Evolutionary conservation across 495 filamentous ascomycete genomes (phyloP), one percentile per base, ranked within the genome.

Genomic region (Neurospora sp.): DNA sequence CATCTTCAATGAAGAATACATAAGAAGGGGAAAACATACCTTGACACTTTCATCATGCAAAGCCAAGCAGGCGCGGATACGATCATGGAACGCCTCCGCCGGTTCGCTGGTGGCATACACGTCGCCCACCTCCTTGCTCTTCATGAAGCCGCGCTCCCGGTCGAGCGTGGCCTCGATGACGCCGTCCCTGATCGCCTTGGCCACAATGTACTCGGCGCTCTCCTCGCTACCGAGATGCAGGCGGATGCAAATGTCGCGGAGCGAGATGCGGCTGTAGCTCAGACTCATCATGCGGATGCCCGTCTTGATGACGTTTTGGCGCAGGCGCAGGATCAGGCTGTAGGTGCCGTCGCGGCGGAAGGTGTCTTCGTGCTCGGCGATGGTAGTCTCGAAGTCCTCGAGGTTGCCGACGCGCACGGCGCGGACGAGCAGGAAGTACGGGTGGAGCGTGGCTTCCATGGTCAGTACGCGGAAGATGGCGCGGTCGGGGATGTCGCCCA

Each of bases 241-340:
- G 68, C 96, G 92, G 73, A 98, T 92, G 85, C 96, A 98, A 74
- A 99, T 99, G 78, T 99, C 96, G 70, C 96, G 90, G 65, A 99
- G 87, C n/a, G 94, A 97, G 79, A 99, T 99, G 72, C 94, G 91
- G 70, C 94, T 97, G 83, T 99, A 99, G 70, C 94, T 96, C 78
- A 99, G 85, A 39, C 94, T 97, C 90, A 99, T 97, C 93, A 97
- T 98, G 74, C 96, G 93, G 75, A 99, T 96, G 76, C 96, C 96
- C 41, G 96, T 99, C 85, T 97, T 97, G 89, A 99, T 98, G 80
- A 99, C 96, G 82, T 98, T 98, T 80, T 99, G 96, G 70, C 96
- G 89, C 45, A 99, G 86, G 68, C 96, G 93, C 73, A 98, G 87
- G 79, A 98, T 95, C 69, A 99, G 87, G 8, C 94, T 97, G 82